Base-by-base conservation (phyloP, 768 basidiomycete species). In the Collybia sordida region DNA sequence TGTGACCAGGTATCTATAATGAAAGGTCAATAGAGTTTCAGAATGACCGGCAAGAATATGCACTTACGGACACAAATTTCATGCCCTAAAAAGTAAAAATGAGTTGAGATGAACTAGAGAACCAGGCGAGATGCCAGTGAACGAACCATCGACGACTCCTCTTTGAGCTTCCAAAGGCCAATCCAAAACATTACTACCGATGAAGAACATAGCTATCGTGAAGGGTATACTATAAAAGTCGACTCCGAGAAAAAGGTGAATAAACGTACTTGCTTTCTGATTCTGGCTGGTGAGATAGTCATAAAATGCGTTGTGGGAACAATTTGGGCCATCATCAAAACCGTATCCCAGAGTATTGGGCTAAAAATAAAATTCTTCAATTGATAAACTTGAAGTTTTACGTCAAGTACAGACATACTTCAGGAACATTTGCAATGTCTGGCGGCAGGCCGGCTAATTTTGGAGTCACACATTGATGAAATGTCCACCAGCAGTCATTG, bases 241-340 rank as follows among this genome's bases (percentile, higher is more conserved):
- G 21, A n/a, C 8, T 18, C 18, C 12, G 18, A 28, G 5, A 8
- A 22, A n/a, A 1, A 18, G 14, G 19, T 6, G 39, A n/a, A 40
- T 11, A 19, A 38, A 75, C 81, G 59, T 49, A 79, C 79, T 82
- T 4, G 83, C 82, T 74, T 76, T 81, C 66, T 85, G 83, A 23
- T 82, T 71, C 54, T 84, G 68, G 7, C 67, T 60, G 2, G 57
- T 42, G 24, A 85, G 70, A 52, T 63, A 85, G 51, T 83, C 72
- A 39, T 85, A 85, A 52, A 85, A 85, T 2, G 67, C 72, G 47
- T 85, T 85, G 52, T 85, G 83, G 3, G 79, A 75, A 57, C 83
- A 85, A 56, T 81, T 82, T 1, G 83, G 83, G 1, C 83, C 83
- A 51, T 85, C 83, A 51, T 85, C 83, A 50, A 85, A 85, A 3